Base-by-base conservation (phyloP, 345 rosid species). In the Lepidium africanum region DNA sequence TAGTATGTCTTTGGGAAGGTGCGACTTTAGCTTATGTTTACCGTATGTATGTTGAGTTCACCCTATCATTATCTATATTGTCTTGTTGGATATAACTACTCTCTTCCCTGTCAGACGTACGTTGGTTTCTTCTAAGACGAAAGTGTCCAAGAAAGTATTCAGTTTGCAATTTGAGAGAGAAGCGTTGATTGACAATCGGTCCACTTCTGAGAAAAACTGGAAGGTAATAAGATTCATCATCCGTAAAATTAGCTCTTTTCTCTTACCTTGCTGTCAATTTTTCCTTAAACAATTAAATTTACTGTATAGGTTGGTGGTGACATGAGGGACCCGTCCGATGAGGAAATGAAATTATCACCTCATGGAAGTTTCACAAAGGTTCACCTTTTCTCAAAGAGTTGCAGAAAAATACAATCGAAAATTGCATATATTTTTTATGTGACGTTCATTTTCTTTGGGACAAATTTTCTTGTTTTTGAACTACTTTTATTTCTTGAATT, bases 111-210 rank as follows among this genome's bases (percentile, higher is more conserved):
- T 42, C 73, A 90, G 94, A 79, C 62, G 65, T 58, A 86, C 82
- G 39, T 16, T 83, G 63, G 86, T 90, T 37, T 84, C 94, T 62
- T 87, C 96, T 2, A 90, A 85, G 79, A 82, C 87, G 4, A 81
- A 81, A 63, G 66, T 67, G 13, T 86, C 88, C 9, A 81, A 67
- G 70, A 80, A 80, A 65, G 96, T 90, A 13, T 83, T 75, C 27
- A 73, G 64, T 35, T 78, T 90, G 67, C 78, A 71, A 66, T 77
- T 84, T 21, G 61, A 81, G 60, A 77, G 83, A 77, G 88, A 84
- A 38, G 84, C 81, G 35, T 71, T 84, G 58, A 71, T 85, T 6
- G 59, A 57, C 38, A 59, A 42, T 35, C 69, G 30, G 12, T 71
- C 85, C 60, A 63, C 57, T 37, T 68, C 82, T 2, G 78, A 77